These are phyloP conservation scores for Haplosporangium sp. DNA, from an alignment of 371 early-diverging fungal species.

Conservation along the genomic window DNA sequence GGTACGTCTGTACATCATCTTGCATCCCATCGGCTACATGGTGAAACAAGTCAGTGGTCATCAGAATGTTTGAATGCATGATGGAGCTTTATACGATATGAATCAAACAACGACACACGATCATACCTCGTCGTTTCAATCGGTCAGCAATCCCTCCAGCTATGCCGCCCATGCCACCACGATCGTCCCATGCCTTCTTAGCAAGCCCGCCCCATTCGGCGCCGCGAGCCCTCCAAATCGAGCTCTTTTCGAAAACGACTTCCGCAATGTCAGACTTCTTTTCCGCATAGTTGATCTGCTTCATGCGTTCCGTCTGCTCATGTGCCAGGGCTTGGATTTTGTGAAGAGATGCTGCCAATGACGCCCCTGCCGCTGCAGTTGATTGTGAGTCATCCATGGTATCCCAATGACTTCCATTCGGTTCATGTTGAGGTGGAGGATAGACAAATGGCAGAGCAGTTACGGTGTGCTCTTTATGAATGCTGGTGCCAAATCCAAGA, in stretches of 20 bases:
- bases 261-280: slow-evolving; percentile 44
- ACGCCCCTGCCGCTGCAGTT: slow-evolving; percentile 1
- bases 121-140: slow-evolving; percentile 41
- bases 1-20: slow-evolving; percentile 11
- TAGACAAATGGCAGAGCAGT: slow-evolving; percentile 14
- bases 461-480: slow-evolving; percentile 7
- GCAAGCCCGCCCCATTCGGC: slow-evolving; percentile 50
- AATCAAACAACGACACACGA: background rate
- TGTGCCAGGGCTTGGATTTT: slow-evolving; percentile 43
- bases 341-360: slow-evolving; percentile 33
- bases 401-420: slow-evolving; percentile 7
- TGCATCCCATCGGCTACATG: slow-evolving; percentile 19
- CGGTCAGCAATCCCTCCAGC: slow-evolving; percentile 50
- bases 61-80: too few species aligned
- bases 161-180: slow-evolving; percentile 53
- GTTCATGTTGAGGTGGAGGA: slow-evolving; percentile 4
- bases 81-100: too few species aligned
- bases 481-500: background rate
- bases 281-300: slow-evolving; percentile 45
- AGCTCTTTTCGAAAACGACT: slow-evolving; percentile 45
- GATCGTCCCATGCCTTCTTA: slow-evolving; percentile 54
- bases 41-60: too few species aligned
- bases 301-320: slow-evolving; percentile 43
- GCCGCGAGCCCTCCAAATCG: slow-evolving; percentile 38
- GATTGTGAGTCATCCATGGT: slow-evolving; percentile 6